Evolutionary conservation across 345 rosid genomes (phyloP).

Genomic region (Erodium maritimum): DNA sequence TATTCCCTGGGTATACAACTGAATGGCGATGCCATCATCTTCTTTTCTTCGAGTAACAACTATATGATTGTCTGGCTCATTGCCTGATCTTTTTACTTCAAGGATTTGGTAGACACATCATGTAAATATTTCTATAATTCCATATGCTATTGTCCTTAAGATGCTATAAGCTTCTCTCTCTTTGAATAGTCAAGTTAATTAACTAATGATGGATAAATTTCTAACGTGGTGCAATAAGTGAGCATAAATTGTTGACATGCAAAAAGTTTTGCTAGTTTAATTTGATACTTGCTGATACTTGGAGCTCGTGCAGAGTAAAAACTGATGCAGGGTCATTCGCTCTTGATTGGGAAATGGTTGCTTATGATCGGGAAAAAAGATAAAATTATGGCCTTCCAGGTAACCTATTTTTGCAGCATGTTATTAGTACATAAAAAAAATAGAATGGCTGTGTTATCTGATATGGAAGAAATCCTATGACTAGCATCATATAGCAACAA

Average conservation of each 20-base stretch:
- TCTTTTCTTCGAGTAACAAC: neutral
- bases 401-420: constrained; percentile 12
- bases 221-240: neutral
- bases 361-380: constrained; percentile 60
- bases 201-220: too few species aligned
- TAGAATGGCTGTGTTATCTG: neutral
- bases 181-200: too few species aligned
- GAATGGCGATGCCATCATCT: neutral
- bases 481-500: too few species aligned
- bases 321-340: constrained; percentile 61
- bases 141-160: neutral
- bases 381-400: constrained; percentile 92
- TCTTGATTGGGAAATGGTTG: constrained; percentile 90
- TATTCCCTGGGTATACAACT: neutral
- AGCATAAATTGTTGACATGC: neutral
- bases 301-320: constrained; percentile 50
- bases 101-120: neutral
- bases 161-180: neutral
- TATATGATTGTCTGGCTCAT: neutral
- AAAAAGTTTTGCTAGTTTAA: neutral
- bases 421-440: too few species aligned
- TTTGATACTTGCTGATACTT: constrained; percentile 1
- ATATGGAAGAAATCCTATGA: neutral
- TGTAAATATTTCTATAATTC: neutral
- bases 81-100: neutral